A percentile compares a stretch with the other conserved stretches of the same genome.
phyloP scores from a whole-genome alignment of 306 rosid genomes.

The Fragaria vesca region DNA sequence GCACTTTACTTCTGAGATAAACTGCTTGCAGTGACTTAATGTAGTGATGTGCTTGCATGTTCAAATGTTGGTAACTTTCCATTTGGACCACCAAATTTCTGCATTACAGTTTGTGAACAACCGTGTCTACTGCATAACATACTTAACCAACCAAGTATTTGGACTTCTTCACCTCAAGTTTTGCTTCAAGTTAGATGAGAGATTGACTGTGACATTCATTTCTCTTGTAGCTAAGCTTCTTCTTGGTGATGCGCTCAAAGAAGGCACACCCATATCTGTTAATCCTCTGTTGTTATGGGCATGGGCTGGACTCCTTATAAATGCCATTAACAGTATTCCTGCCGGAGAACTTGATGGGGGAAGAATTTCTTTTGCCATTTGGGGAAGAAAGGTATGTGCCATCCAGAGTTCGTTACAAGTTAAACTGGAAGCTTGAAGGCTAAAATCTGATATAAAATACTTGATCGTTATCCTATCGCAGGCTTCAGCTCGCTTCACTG shows the following conservation, averaged over 20 bases:
- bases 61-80: background rate
- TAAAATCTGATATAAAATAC: background rate
- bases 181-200: constrained; percentile 20
- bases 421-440: constrained; percentile 12
- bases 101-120: background rate
- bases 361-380: constrained; percentile 76
- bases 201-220: constrained; percentile 16
- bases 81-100: background rate
- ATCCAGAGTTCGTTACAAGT: constrained; percentile 13
- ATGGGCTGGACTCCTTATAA: constrained; percentile 98
- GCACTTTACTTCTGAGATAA: constrained; percentile 22
- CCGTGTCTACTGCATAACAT: background rate
- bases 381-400: constrained; percentile 93
- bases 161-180: background rate
- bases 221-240: constrained; percentile 73
- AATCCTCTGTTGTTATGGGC: constrained; percentile 98
- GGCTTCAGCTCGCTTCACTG: constrained; percentile 83
- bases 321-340: constrained; percentile 96
- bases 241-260: constrained; percentile 82
- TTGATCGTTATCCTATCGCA: constrained; percentile 31
- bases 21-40: background rate
- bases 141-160: background rate
- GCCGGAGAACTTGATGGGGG: constrained; percentile 99
- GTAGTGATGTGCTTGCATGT: background rate
- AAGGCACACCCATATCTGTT: constrained; percentile 78